These are phyloP conservation scores for Hyaloscypha variabilis DNA, from an alignment of 495 filamentous ascomycete genomes.

Conservation along the genomic window DNA sequence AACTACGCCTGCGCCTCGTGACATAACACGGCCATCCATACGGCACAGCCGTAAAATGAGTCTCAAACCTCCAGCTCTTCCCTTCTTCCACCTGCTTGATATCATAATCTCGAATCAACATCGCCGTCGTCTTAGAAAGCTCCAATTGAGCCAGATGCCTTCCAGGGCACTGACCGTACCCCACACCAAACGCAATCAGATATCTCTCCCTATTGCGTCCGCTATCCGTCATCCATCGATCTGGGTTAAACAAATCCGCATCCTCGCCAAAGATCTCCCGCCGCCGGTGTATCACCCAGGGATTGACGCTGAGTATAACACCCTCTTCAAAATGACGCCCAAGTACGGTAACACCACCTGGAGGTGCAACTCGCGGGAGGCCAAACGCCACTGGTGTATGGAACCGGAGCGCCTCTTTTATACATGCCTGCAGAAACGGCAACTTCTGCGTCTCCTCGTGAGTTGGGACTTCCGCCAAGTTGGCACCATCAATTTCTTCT, in stretches of 20 bases:
- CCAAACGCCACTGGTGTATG: conserved; percentile 16
- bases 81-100: conserved; percentile 41
- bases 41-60: conserved; percentile 41
- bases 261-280: conserved; percentile 44
- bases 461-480: not conserved
- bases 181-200: conserved; percentile 42
- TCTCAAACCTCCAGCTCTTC: conserved; percentile 42
- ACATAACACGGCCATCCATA: conserved; percentile 41
- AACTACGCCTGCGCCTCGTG: too few relatives aligned
- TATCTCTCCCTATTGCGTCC: conserved; percentile 37
- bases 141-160: conserved; percentile 50
- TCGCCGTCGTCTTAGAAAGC: conserved; percentile 44
- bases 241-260: conserved; percentile 41
- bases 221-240: conserved; percentile 40
- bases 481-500: conserved; percentile 40
- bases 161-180: conserved; percentile 47
- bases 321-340: conserved; percentile 23
- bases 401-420: conserved; percentile 45
- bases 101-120: conserved; percentile 44
- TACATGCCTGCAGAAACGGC: conserved; percentile 44
- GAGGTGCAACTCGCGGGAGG: conserved; percentile 47
- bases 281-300: conserved; percentile 46
- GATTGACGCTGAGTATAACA: conserved; percentile 45
- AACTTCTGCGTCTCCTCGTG: conserved; percentile 35
- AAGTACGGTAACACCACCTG: conserved; percentile 18